phyloP scores from a whole-genome alignment of 352 stramenopile species.

The Phytophthora pisi region DNA sequence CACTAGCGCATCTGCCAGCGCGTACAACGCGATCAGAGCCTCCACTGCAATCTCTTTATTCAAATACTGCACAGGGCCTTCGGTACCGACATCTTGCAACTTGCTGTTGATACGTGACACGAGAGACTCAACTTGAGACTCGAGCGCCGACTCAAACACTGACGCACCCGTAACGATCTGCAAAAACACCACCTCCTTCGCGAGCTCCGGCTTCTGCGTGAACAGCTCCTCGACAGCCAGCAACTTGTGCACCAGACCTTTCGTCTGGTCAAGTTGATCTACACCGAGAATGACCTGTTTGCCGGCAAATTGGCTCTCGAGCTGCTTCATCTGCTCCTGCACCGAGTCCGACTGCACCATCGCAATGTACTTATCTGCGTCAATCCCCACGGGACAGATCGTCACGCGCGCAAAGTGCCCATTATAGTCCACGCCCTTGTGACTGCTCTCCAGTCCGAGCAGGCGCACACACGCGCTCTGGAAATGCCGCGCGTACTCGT shows the following conservation, averaged over 20 bases:
- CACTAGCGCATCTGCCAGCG: conserved; percentile 81
- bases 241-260: conserved; percentile 92
- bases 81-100: conserved; percentile 87
- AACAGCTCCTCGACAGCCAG: conserved; percentile 90
- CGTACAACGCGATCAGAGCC: conserved; percentile 89
- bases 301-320: conserved; percentile 72
- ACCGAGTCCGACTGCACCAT: conserved; percentile 66
- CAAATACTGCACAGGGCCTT: conserved; percentile 91
- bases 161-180: conserved; percentile 88
- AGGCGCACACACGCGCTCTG: conserved; percentile 86
- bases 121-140: conserved; percentile 88
- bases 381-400: conserved; percentile 89
- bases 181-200: conserved; percentile 94
- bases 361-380: conserved; percentile 79
- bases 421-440: conserved; percentile 89
- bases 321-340: conserved; percentile 65
- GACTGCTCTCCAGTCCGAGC: conserved; percentile 86
- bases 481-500: conserved; percentile 91
- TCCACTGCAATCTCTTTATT: conserved; percentile 89
- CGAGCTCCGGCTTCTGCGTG: conserved; percentile 86
- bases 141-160: conserved; percentile 68
- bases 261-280: conserved; percentile 87
- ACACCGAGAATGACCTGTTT: conserved; percentile 89
- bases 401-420: conserved; percentile 89
- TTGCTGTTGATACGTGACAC: conserved; percentile 93